Evolutionary conservation across 2,329 filamentous ascomycete species (phyloP).

Genomic region (Diaporthe sp.): DNA sequence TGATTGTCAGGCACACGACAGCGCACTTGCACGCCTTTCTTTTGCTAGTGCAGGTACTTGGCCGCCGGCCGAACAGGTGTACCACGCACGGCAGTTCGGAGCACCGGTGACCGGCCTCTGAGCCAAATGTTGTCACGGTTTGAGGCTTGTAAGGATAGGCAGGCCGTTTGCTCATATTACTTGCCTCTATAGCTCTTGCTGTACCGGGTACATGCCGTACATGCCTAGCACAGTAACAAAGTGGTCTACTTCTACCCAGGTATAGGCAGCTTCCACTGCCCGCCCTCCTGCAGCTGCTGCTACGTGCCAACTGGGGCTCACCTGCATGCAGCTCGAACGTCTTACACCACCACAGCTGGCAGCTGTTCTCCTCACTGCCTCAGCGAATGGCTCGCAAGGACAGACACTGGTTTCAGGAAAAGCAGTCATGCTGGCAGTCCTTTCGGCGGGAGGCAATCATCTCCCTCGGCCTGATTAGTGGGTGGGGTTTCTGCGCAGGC

Average conservation of each 20-base stretch:
- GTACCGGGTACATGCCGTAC: not conserved
- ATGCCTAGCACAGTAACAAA: not conserved
- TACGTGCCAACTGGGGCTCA: not conserved
- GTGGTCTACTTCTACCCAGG: not conserved
- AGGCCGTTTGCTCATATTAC: conserved; percentile 1
- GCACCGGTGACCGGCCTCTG: not conserved
- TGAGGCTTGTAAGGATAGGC: conserved; percentile 24
- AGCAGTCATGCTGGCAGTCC: not conserved
- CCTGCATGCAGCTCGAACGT: conserved; percentile 19
- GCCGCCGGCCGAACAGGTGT: not conserved
- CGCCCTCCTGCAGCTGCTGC: not conserved
- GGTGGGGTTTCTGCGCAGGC: not conserved
- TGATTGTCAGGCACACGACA: conserved; percentile 22
- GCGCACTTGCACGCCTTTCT: not conserved
- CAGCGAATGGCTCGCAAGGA: not conserved
- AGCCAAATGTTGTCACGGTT: conserved; percentile 13
- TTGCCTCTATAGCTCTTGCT: not conserved
- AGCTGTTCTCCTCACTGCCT: not conserved
- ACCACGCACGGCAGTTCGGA: not conserved
- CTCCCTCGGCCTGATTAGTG: not conserved
- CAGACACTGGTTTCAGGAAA: conserved; percentile 17
- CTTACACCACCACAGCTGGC: not conserved
- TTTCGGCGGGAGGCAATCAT: not conserved
- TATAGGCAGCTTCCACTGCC: not conserved
- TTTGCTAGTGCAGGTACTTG: conserved; percentile 6